Percentiles rank a stretch among this genome's conserved stretches.
Conservation (phyloP, 2,329 filamentous ascomycete species). For the Colletotrichum eleusines region DNA sequence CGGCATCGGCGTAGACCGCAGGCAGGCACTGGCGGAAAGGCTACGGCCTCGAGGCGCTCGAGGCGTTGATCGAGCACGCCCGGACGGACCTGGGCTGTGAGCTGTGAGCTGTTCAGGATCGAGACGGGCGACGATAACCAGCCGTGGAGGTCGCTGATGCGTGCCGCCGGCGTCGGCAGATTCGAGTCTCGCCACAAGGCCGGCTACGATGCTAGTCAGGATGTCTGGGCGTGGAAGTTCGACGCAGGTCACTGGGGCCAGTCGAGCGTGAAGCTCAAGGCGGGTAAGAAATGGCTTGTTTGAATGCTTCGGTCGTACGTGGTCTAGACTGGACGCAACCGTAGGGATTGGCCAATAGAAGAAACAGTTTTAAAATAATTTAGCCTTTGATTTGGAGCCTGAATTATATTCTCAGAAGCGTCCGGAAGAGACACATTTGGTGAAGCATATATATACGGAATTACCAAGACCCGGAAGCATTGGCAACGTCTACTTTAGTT, state of each 20-base stretch:
- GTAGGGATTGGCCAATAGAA: too few species aligned
- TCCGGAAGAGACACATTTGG: background rate
- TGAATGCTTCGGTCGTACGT: background rate
- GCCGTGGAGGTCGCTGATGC: constrained; percentile 6
- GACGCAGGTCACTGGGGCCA: background rate
- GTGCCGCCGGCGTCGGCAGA: background rate
- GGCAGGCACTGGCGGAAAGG: constrained; percentile 3
- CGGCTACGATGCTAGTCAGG: constrained; percentile 1
- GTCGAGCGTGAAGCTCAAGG: background rate
- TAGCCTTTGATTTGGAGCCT: too few species aligned
- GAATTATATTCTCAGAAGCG: background rate
- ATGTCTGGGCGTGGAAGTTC: constrained; percentile 15
- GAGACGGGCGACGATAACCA: constrained; percentile 5
- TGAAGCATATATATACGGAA: constrained; percentile 8
- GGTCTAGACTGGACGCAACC: too few species aligned
- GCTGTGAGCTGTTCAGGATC: background rate
- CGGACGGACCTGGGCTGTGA: background rate
- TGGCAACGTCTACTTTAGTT: constrained; percentile 5
- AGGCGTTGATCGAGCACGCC: background rate
- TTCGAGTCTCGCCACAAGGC: background rate
- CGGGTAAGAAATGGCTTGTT: background rate
- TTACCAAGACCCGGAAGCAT: too few species aligned
- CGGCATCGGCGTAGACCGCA: background rate
- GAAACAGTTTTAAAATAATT: too few species aligned
- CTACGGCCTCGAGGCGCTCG: background rate